A percentile compares a stretch with the other conserved stretches of the same genome.
Evolutionary conservation across 1,139 yeast genomes (phyloP).

Genomic region (Geotrichum aggregatum): DNA sequence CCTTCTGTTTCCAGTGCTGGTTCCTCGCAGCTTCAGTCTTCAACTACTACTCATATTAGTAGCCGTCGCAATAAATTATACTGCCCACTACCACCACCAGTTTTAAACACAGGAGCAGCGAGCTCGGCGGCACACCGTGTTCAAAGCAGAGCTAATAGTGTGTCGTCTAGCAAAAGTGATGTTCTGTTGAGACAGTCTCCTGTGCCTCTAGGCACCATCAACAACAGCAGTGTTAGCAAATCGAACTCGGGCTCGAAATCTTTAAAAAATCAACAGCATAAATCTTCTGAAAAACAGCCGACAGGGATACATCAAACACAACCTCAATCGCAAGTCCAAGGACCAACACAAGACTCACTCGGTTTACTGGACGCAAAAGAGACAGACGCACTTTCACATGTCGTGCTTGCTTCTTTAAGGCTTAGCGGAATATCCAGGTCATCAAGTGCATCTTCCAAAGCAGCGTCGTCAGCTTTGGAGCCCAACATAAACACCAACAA

Average conservation of each 20-base stretch:
- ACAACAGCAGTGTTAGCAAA: background rate
- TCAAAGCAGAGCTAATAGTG: no score
- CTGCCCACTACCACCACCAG: no score
- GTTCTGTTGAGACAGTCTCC: no score
- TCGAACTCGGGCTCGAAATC: background rate
- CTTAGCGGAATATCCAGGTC: slow-evolving; percentile 6
- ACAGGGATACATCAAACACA: no score
- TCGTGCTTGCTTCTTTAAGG: slow-evolving; percentile 13
- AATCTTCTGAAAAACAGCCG: no score
- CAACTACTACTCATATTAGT: background rate
- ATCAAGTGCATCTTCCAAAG: background rate
- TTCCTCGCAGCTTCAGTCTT: background rate
- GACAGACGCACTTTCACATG: slow-evolving; percentile 14
- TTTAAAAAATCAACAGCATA: background rate
- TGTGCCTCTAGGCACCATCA: background rate
- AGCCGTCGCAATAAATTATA: no score
- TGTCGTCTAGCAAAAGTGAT: no score
- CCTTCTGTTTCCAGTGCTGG: no score
- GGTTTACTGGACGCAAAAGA: slow-evolving; percentile 8
- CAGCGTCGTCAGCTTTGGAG: background rate
- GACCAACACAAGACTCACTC: background rate
- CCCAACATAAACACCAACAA: background rate
- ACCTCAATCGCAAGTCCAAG: background rate
- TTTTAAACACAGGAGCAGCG: no score
- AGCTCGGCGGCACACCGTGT: no score